Evolutionary conservation across 2,329 filamentous ascomycete species (phyloP).

Genomic region (Phialophora chinensis): DNA sequence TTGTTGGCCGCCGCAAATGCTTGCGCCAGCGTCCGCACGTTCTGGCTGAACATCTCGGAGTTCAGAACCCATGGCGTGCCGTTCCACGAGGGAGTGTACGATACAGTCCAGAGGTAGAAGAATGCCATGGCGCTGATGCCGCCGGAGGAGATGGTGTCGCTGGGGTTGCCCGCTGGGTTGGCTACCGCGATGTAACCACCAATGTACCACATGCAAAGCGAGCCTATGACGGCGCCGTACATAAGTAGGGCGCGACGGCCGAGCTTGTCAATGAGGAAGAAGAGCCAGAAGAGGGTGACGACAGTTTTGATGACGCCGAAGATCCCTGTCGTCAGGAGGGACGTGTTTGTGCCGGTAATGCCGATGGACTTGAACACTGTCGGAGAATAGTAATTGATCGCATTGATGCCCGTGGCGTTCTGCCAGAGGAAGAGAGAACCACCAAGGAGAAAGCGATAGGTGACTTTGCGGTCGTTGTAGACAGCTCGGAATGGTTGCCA

Average conservation of each 20-base stretch:
- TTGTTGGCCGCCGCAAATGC: conserved; percentile 74
- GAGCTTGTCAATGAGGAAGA: conserved; percentile 70
- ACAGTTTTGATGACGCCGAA: conserved; percentile 78
- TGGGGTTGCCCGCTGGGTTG: conserved; percentile 45
- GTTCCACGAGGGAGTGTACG: conserved; percentile 76
- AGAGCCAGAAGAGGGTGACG: conserved; percentile 71
- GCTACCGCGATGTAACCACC: conserved; percentile 64
- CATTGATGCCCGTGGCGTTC: conserved; percentile 73
- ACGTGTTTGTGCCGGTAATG: conserved; percentile 63
- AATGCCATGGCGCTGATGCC: conserved; percentile 68
- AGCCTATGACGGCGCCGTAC: conserved; percentile 67
- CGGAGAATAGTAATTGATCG: conserved; percentile 76
- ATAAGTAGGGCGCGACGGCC: conserved; percentile 69
- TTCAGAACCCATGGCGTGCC: conserved; percentile 72
- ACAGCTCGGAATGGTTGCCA: conserved; percentile 71
- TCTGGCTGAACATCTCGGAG: conserved; percentile 73
- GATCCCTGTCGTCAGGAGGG: conserved; percentile 72
- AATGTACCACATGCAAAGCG: conserved; percentile 69
- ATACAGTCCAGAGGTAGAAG: conserved; percentile 75
- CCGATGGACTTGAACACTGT: conserved; percentile 72
- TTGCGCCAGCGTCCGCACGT: conserved; percentile 72
- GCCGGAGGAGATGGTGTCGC: conserved; percentile 49
- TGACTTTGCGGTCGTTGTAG: conserved; percentile 62
- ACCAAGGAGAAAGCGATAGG: conserved; percentile 75
- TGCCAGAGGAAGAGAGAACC: conserved; percentile 79